Base-by-base conservation (phyloP, 768 basidiomycete species). In the Inosperma sp. region DNA sequence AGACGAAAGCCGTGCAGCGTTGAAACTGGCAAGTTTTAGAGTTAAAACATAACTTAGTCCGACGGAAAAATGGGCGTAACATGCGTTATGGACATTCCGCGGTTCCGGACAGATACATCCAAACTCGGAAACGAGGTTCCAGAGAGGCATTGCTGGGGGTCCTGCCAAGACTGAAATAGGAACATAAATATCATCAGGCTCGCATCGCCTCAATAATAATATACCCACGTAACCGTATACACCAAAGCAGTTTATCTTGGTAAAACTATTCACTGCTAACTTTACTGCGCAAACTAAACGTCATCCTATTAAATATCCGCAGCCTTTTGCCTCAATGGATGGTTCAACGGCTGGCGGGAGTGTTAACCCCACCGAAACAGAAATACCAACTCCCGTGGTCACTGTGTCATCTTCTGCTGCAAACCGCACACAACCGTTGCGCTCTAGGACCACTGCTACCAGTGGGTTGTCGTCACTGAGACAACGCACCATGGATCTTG, bases 401-500 rank as follows among this genome's bases (percentile, higher is more conserved):
- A 30, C 14, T 13, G 8, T 36, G 23, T 37, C 27, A 27, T 35
- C 50, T 4, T 43, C 50, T 4, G 41, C 50, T 29, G n/a, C 33
- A 13, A 36, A 14, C 7, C 10, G 5, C 14, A 5, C 26, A 4
- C 13, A n/a, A 17, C 27, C 27, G 10, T 10, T 42, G n/a, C 22
- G 34, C 5, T 31, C 30, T 3, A 45, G 42, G 10, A 30, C 19
- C 19, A n/a, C 34, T 19, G 3, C 6, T n/a, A 19, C 4, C 9
- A 36, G n/a, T 5, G n/a, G 39, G 19, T 17, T 37, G 10, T 26
- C 35, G 29, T n/a, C 43, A 9, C 13, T 57, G 16, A 50, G 56
- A 19, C 43, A 52, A 19, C 43, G 47, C 27, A 56, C 59, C 12
- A 37, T 46, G 21, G 25, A 44, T 8, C 54, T 80, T 56, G 37